Base-by-base conservation (phyloP, 495 filamentous ascomycete species). In the Xanthoparmelia taractica region DNA sequence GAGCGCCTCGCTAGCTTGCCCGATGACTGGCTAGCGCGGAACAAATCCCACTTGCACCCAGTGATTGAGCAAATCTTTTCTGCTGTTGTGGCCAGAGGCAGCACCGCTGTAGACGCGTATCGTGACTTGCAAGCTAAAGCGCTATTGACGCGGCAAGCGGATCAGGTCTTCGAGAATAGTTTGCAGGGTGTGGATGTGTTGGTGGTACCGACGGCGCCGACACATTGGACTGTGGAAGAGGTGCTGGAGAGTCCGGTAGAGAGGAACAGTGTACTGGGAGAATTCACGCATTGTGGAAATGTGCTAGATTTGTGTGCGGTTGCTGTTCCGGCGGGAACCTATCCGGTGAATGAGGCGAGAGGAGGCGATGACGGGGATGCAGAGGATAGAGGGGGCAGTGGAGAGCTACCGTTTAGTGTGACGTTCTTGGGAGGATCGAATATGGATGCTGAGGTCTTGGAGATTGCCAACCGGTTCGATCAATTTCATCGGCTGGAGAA, bases 221-320 rank as follows among this genome's bases (percentile, higher is more conserved):
- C 72, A 37, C 84, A 87, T 67, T 80, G 78, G 45, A 84, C 79
- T 2, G 79, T 86, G 13, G 68, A 77, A 50, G 78, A 85, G 65
- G 82, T 87, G 67, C 67, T 75, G 25, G 75, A 71, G 13, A 79
- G 85, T 56, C 84, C 84, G 1, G 69, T 88, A 37, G 60, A 20
- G 27, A 70, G 77, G 58, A 88, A 88, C 65, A 78, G 78, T 2
- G 70, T 75, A n/a, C 65, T 86, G 25, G 85, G 85, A 8, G 79
- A 75, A 18, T 88, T 85, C 65, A 84, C 84, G 13, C 84, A 88
- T 70, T 83, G 76, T 56, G 85, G 76, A 8, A 87, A 88, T 65
- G 84, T 87, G 57, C 70, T 87, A 23, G 85, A 88, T 73, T 68
- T 87, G 60, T 86, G 82, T 69, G 85, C 76, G 2, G 71, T 84